Evolutionary conservation across 371 early-diverging fungal genomes (phyloP).

Genomic region (Mortierella sp.): DNA sequence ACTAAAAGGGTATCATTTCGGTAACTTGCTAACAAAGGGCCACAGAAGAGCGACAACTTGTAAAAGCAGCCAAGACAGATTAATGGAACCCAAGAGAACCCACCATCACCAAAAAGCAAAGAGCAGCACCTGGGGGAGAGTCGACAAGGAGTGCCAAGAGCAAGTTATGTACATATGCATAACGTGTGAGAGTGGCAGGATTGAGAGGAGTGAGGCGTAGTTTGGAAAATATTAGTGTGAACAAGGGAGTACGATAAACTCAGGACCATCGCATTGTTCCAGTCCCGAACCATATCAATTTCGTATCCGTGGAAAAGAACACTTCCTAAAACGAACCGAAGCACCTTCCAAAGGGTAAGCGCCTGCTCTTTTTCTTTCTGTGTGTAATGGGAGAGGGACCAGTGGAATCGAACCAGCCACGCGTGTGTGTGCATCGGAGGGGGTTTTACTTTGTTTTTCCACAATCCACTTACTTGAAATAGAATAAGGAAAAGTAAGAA

Average conservation of each 20-base stretch:
- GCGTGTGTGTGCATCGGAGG: neutral
- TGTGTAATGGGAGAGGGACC: neutral
- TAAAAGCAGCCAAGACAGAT: no score
- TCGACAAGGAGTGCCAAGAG: no score
- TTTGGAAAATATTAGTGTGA: neutral
- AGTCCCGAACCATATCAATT: neutral
- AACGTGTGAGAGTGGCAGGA: no score
- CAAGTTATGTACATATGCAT: no score
- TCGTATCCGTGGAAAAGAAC: slow-evolving; percentile 37
- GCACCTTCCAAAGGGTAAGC: neutral
- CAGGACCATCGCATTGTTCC: neutral
- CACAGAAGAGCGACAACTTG: no score
- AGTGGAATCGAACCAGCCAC: neutral
- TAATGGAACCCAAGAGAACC: no score
- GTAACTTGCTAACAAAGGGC: no score
- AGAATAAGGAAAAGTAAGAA: neutral
- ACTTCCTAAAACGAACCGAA: neutral
- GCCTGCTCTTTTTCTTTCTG: neutral
- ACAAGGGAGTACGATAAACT: neutral
- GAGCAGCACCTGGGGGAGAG: no score
- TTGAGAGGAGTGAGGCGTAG: no score
- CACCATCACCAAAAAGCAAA: no score
- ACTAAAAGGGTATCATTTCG: no score
- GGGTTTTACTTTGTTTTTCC: neutral
- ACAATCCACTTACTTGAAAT: neutral